Evolutionary conservation across 176 grass and related monocot species (phyloP), one percentile per base, ranked within the genome.

Genomic region (Carex littledalei): DNA sequence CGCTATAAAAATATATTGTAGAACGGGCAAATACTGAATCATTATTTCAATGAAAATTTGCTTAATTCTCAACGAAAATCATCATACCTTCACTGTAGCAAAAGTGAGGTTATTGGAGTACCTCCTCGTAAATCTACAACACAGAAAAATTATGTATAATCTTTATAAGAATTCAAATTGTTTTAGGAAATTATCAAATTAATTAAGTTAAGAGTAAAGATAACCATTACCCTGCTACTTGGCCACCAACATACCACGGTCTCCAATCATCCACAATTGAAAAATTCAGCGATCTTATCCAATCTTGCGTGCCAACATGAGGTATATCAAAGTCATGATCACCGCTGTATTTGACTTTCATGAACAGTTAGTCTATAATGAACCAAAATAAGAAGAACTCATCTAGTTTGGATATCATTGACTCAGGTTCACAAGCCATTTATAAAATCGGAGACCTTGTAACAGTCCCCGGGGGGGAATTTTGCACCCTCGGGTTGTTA

Each of bases 31-130:
- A 47, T 47, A 47, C 45, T 5, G 6, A 14, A 54, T 76, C 47
- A 26, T 62, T 68, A 21, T 13, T 73, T 73, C 17, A 0, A 45
- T 22, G 21, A 7, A 79, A 58, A 59, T 58, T 17, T 29, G 17
- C 26, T 37, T 52, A 70, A 8, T 41, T 8, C 10, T 35, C 34
- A 82, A 65, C 4, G 7, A 26, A 82, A 63, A 81, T 1, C 3
- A 79, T 47, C 24, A 57, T 62, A 90, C 94, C 88, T 97, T 97
- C 4, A 97, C 89, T 6, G 94, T 97, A 74, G 90, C 88, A 68
- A 91, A 97, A 60, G 94, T 97, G 10, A 97, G 86, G 90, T 97
- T 97, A 49, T 97, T 79, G 0, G 81, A 93, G 63, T 97, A 97
- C 2, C 63, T 81, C 31, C 73, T 91, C 8, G 90, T 97, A 84